Conservation (phyloP, 768 basidiomycete species). For the Hericium coralloides region DNA sequence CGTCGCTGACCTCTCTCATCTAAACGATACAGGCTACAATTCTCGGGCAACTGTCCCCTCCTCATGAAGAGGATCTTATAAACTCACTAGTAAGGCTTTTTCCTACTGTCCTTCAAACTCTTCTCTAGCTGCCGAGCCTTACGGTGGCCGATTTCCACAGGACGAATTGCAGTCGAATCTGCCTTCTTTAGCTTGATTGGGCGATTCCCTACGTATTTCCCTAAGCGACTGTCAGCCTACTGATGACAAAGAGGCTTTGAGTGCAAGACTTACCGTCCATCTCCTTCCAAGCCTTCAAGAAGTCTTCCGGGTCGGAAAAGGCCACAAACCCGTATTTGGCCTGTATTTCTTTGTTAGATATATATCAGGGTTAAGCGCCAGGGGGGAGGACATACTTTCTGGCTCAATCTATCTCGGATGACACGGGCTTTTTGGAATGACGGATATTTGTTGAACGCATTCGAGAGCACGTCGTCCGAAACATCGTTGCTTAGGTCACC, state of each 20-base stretch:
- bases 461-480: constrained; percentile 87
- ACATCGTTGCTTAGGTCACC: constrained; percentile 98
- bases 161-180: constrained; percentile 73
- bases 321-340: constrained; percentile 97
- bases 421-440: constrained; percentile 95
- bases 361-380: background rate
- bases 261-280: constrained; percentile 75
- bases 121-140: constrained; percentile 89
- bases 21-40: too few relatives aligned
- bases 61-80: too few relatives aligned
- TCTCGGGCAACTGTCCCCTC: too few relatives aligned
- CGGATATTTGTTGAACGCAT: constrained; percentile 88
- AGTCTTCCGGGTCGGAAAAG: constrained; percentile 97
- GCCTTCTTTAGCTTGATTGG: constrained; percentile 97
- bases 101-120: constrained; percentile 80
- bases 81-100: constrained; percentile 62
- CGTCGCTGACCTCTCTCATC: too few relatives aligned
- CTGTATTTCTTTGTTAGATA: constrained; percentile 29
- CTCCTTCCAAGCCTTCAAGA: constrained; percentile 97
- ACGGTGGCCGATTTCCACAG: constrained; percentile 88
- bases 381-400: constrained; percentile 53
- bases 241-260: background rate
- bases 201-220: constrained; percentile 97
- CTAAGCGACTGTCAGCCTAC: constrained; percentile 27
- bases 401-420: constrained; percentile 86